These are phyloP conservation scores for Gracilaria vermiculophylla DNA, from an alignment of 23 red algal species.

Conservation along the genomic window DNA sequence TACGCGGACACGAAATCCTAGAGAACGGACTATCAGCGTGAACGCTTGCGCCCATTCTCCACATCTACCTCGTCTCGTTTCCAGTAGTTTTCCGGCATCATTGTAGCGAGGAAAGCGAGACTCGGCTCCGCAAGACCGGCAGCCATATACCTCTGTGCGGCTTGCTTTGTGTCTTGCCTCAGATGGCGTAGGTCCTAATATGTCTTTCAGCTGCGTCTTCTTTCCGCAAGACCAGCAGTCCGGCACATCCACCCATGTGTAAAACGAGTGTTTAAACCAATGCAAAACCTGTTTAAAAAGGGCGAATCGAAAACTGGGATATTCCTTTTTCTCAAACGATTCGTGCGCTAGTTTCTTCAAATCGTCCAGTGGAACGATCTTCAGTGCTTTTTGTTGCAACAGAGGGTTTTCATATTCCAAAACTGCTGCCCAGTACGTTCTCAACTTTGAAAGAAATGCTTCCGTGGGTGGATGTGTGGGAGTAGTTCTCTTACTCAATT, in stretches of 20 bases:
- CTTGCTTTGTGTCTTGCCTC: slow-evolving; percentile 32
- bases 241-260: slow-evolving; percentile 71
- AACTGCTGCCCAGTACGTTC: slow-evolving; percentile 18
- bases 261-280: slow-evolving; percentile 82
- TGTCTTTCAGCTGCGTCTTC: slow-evolving; percentile 10
- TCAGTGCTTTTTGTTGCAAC: slow-evolving; percentile 22
- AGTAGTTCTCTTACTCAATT: background rate
- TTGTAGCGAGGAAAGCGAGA: slow-evolving; percentile 83
- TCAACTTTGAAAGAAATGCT: slow-evolving; percentile 16
- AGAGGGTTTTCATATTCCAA: slow-evolving; percentile 27
- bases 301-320: slow-evolving; percentile 21
- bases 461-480: background rate
- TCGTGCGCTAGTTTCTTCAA: background rate
- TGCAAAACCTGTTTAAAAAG: slow-evolving; percentile 42
- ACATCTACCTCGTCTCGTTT: slow-evolving; percentile 77
- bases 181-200: background rate
- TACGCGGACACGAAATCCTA: slow-evolving; percentile 57
- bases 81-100: slow-evolving; percentile 58
- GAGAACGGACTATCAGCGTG: slow-evolving; percentile 53
- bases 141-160: slow-evolving; percentile 68
- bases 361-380: background rate
- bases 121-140: slow-evolving; percentile 56
- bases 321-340: background rate
- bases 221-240: slow-evolving; percentile 68
- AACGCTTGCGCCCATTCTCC: slow-evolving; percentile 96